phyloP scores from a whole-genome alignment of 306 rosid genomes.

The Medicago lupulina region DNA sequence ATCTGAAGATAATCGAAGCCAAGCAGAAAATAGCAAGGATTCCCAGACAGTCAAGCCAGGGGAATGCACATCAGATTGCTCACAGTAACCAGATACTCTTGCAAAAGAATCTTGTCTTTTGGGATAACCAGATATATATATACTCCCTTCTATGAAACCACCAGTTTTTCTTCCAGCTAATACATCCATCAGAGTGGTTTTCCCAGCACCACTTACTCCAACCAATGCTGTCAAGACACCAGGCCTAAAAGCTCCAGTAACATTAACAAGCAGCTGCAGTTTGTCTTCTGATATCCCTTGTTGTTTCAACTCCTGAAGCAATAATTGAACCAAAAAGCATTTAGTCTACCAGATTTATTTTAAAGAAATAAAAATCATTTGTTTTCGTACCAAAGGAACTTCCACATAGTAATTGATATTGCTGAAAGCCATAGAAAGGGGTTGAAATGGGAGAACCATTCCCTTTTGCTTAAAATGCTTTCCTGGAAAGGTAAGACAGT shows the following conservation, averaged over 20 bases:
- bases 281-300: constrained; percentile 86
- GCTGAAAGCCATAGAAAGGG: constrained; percentile 90
- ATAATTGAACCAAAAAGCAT: constrained; percentile 51
- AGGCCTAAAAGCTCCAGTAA: constrained; percentile 90
- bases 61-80: constrained; percentile 94
- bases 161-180: constrained; percentile 97
- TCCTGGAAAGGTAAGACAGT: constrained; percentile 59
- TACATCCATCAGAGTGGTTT: constrained; percentile 97
- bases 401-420: constrained; percentile 92
- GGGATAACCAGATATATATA: constrained; percentile 85
- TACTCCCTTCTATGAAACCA: constrained; percentile 79
- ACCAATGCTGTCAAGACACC: constrained; percentile 96
- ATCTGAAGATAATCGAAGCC: constrained; percentile 91
- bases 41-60: constrained; percentile 93
- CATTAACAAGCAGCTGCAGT: constrained; percentile 78
- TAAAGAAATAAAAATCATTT: background rate
- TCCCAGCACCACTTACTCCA: constrained; percentile 98
- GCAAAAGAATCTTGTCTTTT: constrained; percentile 93
- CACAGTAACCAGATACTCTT: constrained; percentile 98
- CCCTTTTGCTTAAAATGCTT: constrained; percentile 85
- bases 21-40: constrained; percentile 89
- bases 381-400: constrained; percentile 77
- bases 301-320: constrained; percentile 88
- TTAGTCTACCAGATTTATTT: constrained; percentile 35
- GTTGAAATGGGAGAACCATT: constrained; percentile 99